Base-by-base conservation (phyloP, 163 green algal genomes). In the Chlorella variabilis region DNA sequence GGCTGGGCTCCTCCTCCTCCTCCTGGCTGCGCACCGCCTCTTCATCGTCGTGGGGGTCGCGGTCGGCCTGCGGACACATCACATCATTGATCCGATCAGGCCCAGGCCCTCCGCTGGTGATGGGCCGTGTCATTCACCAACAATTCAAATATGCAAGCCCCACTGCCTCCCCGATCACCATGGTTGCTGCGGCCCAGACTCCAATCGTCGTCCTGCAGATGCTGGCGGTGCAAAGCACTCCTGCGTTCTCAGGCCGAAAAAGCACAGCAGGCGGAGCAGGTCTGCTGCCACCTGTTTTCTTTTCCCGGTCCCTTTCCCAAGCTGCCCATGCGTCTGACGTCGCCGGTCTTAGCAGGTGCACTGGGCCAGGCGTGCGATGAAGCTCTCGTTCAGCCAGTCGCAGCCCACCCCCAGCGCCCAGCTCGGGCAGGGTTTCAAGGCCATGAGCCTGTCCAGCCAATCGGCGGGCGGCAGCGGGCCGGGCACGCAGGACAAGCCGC, bases 371-470 rank as follows among this genome's bases (percentile, higher is more conserved):
- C n/a, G 56, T 21, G n/a, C 21, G 31, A 48, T 27, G 7, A 78
- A 49, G 54, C 71, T 54, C 54, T 38, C 23, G 8, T 74, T 75
- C 31, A 51, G 29, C 13, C 41, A 62, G 31, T 81, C 59, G 58
- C 75, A 81, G 58, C 75, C 59, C 20, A 80, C 56, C 3, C 73
- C 59, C 36, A 63, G 51, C 1, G 77, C 76, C 7, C 84, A 88
- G 74, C 73, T 88, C 20, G 59, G 69, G 39, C 21, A 48, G n/a
- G 66, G 62, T 13, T 48, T 59, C 71, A 67, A 75, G 48, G 38
- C 36, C 62, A 80, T 81, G 81, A 63, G 54, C 38, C 42, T 66
- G 36, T 33, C 31, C 31, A 82, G 66, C 11, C 83, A 71, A 38
- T 38, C 23, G 6, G 56, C 56, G 17, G 38, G 73, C 59, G 27